Base-by-base conservation (phyloP, 2,329 filamentous ascomycete genomes). In the Pseudogymnoascus sp. region DNA sequence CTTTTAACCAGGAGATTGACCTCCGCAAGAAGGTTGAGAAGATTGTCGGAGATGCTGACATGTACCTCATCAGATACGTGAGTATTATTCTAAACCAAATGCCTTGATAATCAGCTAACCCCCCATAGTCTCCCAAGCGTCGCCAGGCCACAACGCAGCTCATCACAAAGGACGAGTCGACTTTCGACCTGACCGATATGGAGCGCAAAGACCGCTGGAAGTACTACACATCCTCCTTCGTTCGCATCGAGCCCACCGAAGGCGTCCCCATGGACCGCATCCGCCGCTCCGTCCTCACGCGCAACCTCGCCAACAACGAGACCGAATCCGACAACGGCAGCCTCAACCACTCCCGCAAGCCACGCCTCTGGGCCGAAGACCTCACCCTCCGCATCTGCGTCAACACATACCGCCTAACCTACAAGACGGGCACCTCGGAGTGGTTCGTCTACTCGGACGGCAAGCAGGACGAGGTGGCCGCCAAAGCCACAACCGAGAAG, bases 161-260 rank as follows among this genome's bases (percentile, higher is more conserved):
- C 79, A 74, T 88, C 57, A 82, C 84, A 66, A 79, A 82, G 58
- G 83, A 86, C 57, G 84, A 88, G 65, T 84, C 83, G 38, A 88
- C 95, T 0, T 90, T 96, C 71, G 91, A 94, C 67, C 86, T 87
- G 69, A 90, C 95, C 65, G 90, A 96, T 66, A 86, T 96, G 77
- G 88, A 94, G 69, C 82, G 85, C 57, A 86, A 86, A 60, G 85
- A 90, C 63, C 81, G 84, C 37, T 99, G 94, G 94, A 89, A 92
- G 67, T 95, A 95, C 75, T 99, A 99, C 71, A 90, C 96, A 61
- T 92, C 92, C 15, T 91, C 92, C 0, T 97, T 89, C 73, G 89
- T 90, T 65, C 89, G 90, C 64, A 82, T 92, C 21, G 90, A 96
- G 69, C 89, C 90, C 1, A 99, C 94, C 0, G 89, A 94, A 73